These are phyloP conservation scores for Skeletonema potamos DNA, from an alignment of 108 stramenopile species.

Conservation along the genomic window DNA sequence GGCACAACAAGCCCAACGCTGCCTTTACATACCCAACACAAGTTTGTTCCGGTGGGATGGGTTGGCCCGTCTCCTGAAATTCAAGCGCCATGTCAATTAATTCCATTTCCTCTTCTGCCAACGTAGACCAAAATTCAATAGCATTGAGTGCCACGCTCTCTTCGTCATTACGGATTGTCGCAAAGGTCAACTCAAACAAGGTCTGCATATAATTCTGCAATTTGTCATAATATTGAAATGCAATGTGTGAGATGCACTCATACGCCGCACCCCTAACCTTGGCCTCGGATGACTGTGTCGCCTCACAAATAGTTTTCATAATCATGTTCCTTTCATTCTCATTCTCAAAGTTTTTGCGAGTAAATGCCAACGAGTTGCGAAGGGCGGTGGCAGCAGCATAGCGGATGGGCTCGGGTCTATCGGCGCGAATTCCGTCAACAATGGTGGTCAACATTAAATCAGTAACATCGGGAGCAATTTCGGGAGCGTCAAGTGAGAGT, in stretches of 20 bases:
- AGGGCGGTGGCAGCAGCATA: slow-evolving; percentile 88
- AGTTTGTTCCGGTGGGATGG: slow-evolving; percentile 38
- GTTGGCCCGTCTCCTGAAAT: slow-evolving; percentile 43
- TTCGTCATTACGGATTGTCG: slow-evolving; percentile 82
- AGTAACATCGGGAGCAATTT: slow-evolving; percentile 77
- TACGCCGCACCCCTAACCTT: slow-evolving; percentile 83
- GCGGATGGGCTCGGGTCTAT: slow-evolving; percentile 80
- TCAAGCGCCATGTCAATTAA: slow-evolving; percentile 74
- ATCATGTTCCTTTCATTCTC: slow-evolving; percentile 91
- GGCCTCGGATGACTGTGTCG: slow-evolving; percentile 77
- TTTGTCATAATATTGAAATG: slow-evolving; percentile 91
- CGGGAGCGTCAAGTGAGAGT: slow-evolving; percentile 44
- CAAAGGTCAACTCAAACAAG: slow-evolving; percentile 88
- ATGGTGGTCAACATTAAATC: slow-evolving; percentile 95
- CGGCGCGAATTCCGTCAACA: slow-evolving; percentile 91
- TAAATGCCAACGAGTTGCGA: slow-evolving; percentile 90
- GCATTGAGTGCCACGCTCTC: slow-evolving; percentile 85
- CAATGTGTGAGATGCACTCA: slow-evolving; percentile 89
- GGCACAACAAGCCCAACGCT: slow-evolving; percentile 78
- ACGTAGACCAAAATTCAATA: slow-evolving; percentile 95
- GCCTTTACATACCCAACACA: slow-evolving; percentile 80
- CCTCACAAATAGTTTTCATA: slow-evolving; percentile 94
- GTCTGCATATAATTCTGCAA: slow-evolving; percentile 90
- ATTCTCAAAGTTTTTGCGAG: slow-evolving; percentile 89
- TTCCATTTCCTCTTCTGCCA: slow-evolving; percentile 90